Percentiles rank a stretch among this genome's conserved stretches.
phyloP scores from a whole-genome alignment of 495 filamentous ascomycete genomes.

The Xylaria intraflava region DNA sequence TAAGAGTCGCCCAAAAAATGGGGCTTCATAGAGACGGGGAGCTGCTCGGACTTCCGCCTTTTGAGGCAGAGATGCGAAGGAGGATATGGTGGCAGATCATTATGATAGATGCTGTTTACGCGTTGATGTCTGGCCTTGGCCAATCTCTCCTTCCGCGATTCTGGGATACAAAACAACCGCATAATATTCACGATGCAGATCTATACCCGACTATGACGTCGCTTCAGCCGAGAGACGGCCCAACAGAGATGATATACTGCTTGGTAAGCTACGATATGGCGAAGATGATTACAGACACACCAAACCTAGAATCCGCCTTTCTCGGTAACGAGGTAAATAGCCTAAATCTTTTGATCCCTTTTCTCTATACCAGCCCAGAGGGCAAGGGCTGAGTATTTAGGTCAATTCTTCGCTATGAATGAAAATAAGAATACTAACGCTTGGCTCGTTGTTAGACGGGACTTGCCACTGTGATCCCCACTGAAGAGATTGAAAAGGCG shows the following conservation, averaged over 20 bases:
- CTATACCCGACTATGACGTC: constrained; percentile 51
- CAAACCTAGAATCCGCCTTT: constrained; percentile 37
- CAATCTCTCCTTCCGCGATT: constrained; percentile 44
- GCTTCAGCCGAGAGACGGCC: constrained; percentile 46
- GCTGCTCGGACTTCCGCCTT: constrained; percentile 55
- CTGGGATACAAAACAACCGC: constrained; percentile 45
- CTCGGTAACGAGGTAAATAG: constrained; percentile 29
- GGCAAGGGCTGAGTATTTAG: not conserved
- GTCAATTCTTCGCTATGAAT: not conserved
- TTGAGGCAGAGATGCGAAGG: constrained; percentile 62
- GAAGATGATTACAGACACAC: constrained; percentile 40
- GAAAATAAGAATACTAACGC: not conserved
- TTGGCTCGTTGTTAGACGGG: not conserved
- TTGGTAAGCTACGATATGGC: constrained; percentile 49
- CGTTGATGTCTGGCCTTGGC: constrained; percentile 58
- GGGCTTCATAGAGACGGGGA: constrained; percentile 66
- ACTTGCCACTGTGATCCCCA: not conserved
- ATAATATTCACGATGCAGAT: constrained; percentile 54
- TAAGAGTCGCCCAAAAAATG: constrained; percentile 67
- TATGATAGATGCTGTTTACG: constrained; percentile 52
- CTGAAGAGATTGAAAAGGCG: constrained; percentile 41
- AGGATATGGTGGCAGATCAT: constrained; percentile 71
- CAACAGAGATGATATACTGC: constrained; percentile 65
- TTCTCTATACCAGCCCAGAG: not conserved
- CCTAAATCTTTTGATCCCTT: not conserved